Evolutionary conservation across 257 asterid genomes (phyloP).

Genomic region (Petunia axillaris): DNA sequence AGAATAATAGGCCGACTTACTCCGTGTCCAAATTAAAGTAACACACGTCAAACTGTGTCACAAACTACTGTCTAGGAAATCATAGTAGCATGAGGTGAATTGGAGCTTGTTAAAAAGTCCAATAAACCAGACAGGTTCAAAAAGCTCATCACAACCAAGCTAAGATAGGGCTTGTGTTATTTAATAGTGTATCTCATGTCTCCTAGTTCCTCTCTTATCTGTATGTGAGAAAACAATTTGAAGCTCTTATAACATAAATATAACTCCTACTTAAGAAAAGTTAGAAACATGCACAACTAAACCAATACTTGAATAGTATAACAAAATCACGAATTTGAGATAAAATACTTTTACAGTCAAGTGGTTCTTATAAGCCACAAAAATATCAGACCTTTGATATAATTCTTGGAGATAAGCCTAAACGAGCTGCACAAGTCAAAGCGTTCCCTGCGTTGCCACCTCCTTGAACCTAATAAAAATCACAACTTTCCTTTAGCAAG

Average conservation of each 20-base stretch:
- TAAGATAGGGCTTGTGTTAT: neutral
- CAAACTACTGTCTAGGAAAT: neutral
- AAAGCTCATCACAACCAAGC: neutral
- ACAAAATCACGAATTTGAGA: neutral
- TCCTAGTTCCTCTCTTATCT: neutral
- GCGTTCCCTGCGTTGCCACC: slow-evolving; percentile 98
- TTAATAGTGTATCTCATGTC: neutral
- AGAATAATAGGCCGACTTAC: neutral
- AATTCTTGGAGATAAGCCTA: slow-evolving; percentile 78
- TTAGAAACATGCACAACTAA: neutral
- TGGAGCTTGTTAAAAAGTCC: neutral
- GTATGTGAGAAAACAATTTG: neutral
- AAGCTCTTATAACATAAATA: neutral
- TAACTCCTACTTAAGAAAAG: too few species aligned
- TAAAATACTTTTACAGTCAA: neutral
- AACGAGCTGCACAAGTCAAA: slow-evolving; percentile 84
- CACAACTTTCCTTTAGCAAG: neutral
- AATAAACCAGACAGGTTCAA: neutral
- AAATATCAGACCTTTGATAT: slow-evolving; percentile 70
- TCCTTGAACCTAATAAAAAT: slow-evolving; percentile 62
- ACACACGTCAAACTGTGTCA: neutral
- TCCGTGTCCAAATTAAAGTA: slow-evolving; percentile 3
- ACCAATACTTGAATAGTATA: neutral
- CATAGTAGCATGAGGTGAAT: neutral
- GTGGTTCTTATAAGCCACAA: neutral